phyloP scores from a whole-genome alignment of 176 grass and related monocot genomes.

The Zizania latifolia region DNA sequence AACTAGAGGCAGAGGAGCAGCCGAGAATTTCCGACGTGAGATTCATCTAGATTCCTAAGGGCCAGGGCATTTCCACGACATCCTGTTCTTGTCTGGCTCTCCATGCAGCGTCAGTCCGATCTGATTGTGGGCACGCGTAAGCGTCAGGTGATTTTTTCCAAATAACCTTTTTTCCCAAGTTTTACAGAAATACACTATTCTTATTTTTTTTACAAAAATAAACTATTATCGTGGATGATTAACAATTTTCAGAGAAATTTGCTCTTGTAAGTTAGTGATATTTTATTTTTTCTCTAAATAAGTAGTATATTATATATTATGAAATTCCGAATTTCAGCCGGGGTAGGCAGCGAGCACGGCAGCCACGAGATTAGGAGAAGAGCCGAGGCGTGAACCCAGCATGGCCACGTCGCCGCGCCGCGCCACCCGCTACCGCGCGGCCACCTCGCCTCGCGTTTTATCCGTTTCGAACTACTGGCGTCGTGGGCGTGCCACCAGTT shows the following conservation, averaged over 20 bases:
- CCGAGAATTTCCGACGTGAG: slow-evolving; percentile 25
- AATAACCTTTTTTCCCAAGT: too few species aligned
- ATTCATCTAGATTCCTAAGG: slow-evolving; percentile 38
- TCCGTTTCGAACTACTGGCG: slow-evolving; percentile 6
- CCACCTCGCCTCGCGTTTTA: slow-evolving; percentile 28
- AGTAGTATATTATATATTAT: too few species aligned
- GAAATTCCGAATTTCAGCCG: too few species aligned
- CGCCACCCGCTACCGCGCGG: slow-evolving; percentile 23
- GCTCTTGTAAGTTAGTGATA: too few species aligned
- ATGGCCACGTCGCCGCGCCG: slow-evolving; percentile 16
- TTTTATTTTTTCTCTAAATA: too few species aligned
- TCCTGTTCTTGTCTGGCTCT: background rate
- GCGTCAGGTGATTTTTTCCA: too few species aligned
- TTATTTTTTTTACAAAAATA: too few species aligned
- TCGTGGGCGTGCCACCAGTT: background rate
- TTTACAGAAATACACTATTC: too few species aligned
- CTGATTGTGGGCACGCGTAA: background rate
- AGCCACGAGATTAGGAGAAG: background rate
- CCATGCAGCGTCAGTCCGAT: background rate
- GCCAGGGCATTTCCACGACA: background rate
- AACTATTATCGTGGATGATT: too few species aligned
- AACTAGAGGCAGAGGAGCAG: slow-evolving; percentile 26
- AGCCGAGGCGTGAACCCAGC: slow-evolving; percentile 12
- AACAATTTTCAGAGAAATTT: too few species aligned
- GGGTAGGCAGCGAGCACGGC: background rate